Evolutionary conservation across 345 rosid species (phyloP), one percentile per base, ranked within the genome.

Genomic region (Populus ilicifolia): DNA sequence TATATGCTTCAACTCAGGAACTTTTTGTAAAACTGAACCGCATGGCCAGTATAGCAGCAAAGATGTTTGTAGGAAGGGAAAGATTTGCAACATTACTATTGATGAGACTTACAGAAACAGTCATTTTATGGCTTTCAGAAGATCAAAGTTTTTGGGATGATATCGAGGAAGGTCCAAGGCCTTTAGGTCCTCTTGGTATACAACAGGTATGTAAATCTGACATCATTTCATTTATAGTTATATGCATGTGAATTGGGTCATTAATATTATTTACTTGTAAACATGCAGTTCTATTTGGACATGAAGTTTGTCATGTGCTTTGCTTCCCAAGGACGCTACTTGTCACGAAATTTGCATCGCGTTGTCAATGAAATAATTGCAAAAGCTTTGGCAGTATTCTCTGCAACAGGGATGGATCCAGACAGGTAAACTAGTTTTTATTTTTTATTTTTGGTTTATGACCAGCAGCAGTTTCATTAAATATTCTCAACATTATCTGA

Each of bases 131-230:
- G 97, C 97, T 96, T 64, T 94, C 96, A 1, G 92, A 89, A 75
- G 99, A 96, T 80, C 97, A 96, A 83, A 94, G 89, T 79, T 96
- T 96, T 77, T 96, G 99, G 99, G 98, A 91, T 83, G 99, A 96
- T 75, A 94, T 96, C 65, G 98, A 92, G 83, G 97, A 92, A 72
- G 99, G 99, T 68, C 98, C 97, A 63, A 89, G 89, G 87, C 90
- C 97, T 56, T 81, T 96, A 80, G 98, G 97, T 77, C 89, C 97
- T 84, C 90, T 90, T 81, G 99, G 98, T 80, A 83, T 94, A 73
- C 98, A 87, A 56, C 97, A 96, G 89, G 99, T 86, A 82, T 21
- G 84, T 29, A 35, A 74, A 74, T 79, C 69, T 76, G 56, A 39
- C 43, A 70, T 81, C 68, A 50, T 77, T 66, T 71, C 48, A 1